Conservation (phyloP, 108 stramenopile species). For the Skeletonema marinoi region DNA sequence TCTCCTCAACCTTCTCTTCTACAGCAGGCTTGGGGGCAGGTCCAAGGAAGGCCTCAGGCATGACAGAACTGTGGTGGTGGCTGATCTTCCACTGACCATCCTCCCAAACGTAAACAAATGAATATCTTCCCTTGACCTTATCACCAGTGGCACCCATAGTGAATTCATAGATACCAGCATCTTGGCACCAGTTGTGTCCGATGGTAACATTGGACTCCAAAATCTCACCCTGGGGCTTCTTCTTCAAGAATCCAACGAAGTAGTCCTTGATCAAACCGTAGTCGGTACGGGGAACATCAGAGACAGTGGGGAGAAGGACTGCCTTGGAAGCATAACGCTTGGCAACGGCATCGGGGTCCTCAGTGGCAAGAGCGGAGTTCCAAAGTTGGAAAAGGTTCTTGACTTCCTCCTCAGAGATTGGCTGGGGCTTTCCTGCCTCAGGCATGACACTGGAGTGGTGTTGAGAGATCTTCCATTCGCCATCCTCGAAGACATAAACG, state of each 20-base stretch:
- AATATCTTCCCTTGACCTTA: conserved; percentile 61
- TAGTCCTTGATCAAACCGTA: conserved; percentile 51
- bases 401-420: conserved; percentile 50
- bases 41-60: conserved; percentile 56
- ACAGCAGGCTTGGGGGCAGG: conserved; percentile 3
- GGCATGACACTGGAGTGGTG: conserved; percentile 77
- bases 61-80: conserved; percentile 71
- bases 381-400: conserved; percentile 53
- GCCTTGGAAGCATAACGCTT: conserved; percentile 32
- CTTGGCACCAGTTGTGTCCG: conserved; percentile 55
- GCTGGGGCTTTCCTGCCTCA: conserved; percentile 41
- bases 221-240: conserved; percentile 56
- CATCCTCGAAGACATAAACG: conserved; percentile 66
- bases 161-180: conserved; percentile 64
- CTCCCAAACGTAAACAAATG: conserved; percentile 64
- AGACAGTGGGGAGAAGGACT: conserved; percentile 53
- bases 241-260: conserved; percentile 57
- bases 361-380: conserved; percentile 39
- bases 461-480: conserved; percentile 74
- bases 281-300: conserved; percentile 52
- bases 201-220: conserved; percentile 33
- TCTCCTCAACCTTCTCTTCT: neutral
- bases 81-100: conserved; percentile 74
- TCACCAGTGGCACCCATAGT: conserved; percentile 60
- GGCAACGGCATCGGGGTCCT: conserved; percentile 34